Base-by-base conservation (phyloP, 768 basidiomycete genomes). In the Auricularia auricula-judae region DNA sequence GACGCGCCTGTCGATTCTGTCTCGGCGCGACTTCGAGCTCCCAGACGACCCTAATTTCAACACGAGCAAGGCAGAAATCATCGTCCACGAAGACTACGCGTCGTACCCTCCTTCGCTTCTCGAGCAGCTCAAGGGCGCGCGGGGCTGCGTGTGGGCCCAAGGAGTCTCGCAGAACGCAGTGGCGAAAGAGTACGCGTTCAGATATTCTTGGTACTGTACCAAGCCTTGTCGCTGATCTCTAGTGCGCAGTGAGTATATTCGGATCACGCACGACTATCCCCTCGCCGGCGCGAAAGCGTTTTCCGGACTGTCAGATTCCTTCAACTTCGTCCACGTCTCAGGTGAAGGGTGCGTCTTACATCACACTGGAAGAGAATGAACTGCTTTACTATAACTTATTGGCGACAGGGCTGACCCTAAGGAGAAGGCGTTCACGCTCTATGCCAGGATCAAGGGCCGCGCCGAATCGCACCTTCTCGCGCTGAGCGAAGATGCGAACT, bases 111-210 rank as follows among this genome's bases (percentile, higher is more conserved):
- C 68, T 1, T 72, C 71, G 18, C 67, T 78, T 39, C 64, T 72
- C 11, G 63, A 63, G 14, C 69, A 69, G 35, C 70, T 78, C 58
- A 75, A 70, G 4, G 70, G 69, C 56, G 73, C 74, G 61, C 75
- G 76, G 53, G 77, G 71, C 18, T 74, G 74, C 65, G 64, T 78
- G 3, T 78, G 77, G 76, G 77, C 77, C 10, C 68, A 74, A 14
- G 77, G 77, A 2, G 71, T 73, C 61, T 71, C 69, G 62, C 70
- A 70, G 63, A 68, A 62, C 5, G 58, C 66, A 14, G 73, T 74
- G 7, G 62, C 64, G 29, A 71, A 72, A 62, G 70, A 71, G 72
- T 73, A 66, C 64, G 69, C 42, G 33, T 35, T 10, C 23, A 5
- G 23, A 8, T 59, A 51, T 4, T 12, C 47, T 51, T 18, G 34